Base-by-base conservation (phyloP, 176 grass and related monocot species). In the Aegilops umbellulata region DNA sequence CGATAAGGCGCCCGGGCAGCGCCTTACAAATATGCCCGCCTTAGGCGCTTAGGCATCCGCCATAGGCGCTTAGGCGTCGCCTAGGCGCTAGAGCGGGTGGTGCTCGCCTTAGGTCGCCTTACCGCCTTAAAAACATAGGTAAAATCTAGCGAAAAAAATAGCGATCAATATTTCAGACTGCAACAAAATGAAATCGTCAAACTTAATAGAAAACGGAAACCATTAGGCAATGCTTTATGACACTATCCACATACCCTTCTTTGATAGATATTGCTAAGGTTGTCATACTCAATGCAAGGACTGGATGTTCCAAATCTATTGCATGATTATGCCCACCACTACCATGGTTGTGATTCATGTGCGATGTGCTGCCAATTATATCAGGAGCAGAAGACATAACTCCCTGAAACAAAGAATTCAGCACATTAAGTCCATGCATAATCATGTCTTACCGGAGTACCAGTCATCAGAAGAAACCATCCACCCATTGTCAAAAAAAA, bases 291-390 rank as follows among this genome's bases (percentile, higher is more conserved):
- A 98, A 76, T 46, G 96, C 96, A 29, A 98, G 88, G 65, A 90
- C 70, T 35, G 96, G 93, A 84, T 98, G 96, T 44, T 98, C 93
- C 84, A 98, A 93, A 88, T 98, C 92, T 77, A 98, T 87, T 87
- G 92, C 93, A 90, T 98, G 93, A 84, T 88, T 88, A 91, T 98
- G 92, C 29, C 86, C 90, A 61, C 83, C 35, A 55, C 80, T 76
- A 77, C 71, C 80, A 81, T 95, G 86, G 74, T 68, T 83, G 47
- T 93, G 82, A 82, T 92, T 77, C 3, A 61, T 80, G 63, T 91
- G 87, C 41, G 66, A 30, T 17, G 67, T 17, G 47, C 66, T 79
- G 53, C 79, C 67, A 83, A 92, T 76, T 70, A 95, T 80, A 83
- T 98, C 93, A 78, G 96, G 78, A 80, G 78, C 24, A 44, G 88